phyloP scores from a whole-genome alignment of 192 early-diverging fungal species.

The Podila clonocystis region DNA sequence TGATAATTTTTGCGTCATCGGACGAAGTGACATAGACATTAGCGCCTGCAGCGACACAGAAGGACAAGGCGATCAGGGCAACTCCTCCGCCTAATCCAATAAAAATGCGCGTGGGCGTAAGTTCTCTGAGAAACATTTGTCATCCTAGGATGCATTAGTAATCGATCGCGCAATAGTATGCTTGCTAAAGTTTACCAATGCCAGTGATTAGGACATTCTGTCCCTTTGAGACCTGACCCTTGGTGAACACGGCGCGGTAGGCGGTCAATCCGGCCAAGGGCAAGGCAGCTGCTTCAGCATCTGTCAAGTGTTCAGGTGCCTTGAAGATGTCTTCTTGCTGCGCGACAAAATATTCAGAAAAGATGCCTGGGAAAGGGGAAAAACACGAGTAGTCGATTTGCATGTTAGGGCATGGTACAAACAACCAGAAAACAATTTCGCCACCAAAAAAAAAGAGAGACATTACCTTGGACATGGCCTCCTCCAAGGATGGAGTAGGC shows the following conservation, averaged over 20 bases:
- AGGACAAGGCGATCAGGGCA: constrained; percentile 72
- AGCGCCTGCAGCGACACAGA: constrained; percentile 72
- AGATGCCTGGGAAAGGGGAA: constrained; percentile 54
- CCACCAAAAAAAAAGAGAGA: constrained; percentile 21
- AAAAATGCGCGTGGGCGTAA: background rate
- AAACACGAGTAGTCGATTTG: background rate
- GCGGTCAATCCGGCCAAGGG: constrained; percentile 75
- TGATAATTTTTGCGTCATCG: constrained; percentile 66
- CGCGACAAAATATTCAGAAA: constrained; percentile 65
- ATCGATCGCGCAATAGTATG: too few species aligned
- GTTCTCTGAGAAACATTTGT: background rate
- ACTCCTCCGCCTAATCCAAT: constrained; percentile 66
- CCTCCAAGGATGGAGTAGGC: constrained; percentile 52
- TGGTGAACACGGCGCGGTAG: constrained; percentile 70
- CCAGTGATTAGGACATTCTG: constrained; percentile 73
- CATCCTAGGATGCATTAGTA: too few species aligned
- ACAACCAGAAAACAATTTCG: background rate
- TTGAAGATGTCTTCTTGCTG: constrained; percentile 54
- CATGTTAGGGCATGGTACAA: too few species aligned
- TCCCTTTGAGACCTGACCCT: constrained; percentile 61
- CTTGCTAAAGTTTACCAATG: constrained; percentile 54
- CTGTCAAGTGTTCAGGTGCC: constrained; percentile 67
- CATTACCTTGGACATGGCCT: constrained; percentile 17
- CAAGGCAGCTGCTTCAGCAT: constrained; percentile 71
- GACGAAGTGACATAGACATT: constrained; percentile 79